These are phyloP conservation scores for Dichomitus squalens DNA, from an alignment of 1,284 basidiomycete species.

Conservation along the genomic window DNA sequence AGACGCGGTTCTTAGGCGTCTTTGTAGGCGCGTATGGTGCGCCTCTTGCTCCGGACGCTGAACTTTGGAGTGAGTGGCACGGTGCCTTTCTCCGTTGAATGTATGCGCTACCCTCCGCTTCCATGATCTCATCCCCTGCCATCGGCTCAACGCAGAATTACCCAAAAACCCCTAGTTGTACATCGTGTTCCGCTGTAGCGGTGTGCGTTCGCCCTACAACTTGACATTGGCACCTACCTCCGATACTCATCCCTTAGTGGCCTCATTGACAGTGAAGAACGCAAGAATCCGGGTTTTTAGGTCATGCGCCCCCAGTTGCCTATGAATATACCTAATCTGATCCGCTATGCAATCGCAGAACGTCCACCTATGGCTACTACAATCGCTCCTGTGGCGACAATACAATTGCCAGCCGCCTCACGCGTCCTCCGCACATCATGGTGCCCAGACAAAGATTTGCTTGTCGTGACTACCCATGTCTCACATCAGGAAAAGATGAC, in stretches of 20 bases:
- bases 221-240: too few species aligned
- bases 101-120: conserved; percentile 16
- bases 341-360: neutral
- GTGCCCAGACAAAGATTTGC: conserved; percentile 83
- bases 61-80: conserved; percentile 11
- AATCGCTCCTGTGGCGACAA: conserved; percentile 59
- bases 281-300: neutral
- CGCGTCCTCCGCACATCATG: conserved; percentile 67
- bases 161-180: neutral
- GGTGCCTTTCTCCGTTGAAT: conserved; percentile 1
- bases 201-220: neutral
- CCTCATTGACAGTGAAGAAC: neutral
- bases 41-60: neutral
- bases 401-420: conserved; percentile 56
- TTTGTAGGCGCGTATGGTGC: conserved; percentile 1
- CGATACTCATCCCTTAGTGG: too few species aligned
- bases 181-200: neutral
- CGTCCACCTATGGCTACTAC: conserved; percentile 34
- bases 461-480: conserved; percentile 64
- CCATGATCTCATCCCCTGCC: conserved; percentile 6
- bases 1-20: conserved; percentile 20
- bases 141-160: neutral
- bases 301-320: neutral
- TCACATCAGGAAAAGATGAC: conserved; percentile 69
- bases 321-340: neutral